Conservation (phyloP, 805 yeast species). For the Kregervanrija pseudodelftensis region DNA sequence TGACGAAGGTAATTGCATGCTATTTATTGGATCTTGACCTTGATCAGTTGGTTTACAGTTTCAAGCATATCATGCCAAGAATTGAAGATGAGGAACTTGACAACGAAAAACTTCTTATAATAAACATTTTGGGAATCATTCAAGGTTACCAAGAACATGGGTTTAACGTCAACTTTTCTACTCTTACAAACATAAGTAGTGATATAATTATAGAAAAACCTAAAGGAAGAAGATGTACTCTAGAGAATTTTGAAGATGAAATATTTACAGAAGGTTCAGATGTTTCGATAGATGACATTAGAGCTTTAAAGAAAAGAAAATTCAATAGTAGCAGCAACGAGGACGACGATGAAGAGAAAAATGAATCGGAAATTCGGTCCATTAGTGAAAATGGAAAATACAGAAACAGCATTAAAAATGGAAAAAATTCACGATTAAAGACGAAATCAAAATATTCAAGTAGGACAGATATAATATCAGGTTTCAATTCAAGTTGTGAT, state of each 20-base stretch:
- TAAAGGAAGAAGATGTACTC: too few relatives aligned
- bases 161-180: constrained; percentile 9
- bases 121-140: constrained; percentile 12
- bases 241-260: too few relatives aligned
- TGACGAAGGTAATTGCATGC: constrained; percentile 11
- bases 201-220: too few relatives aligned
- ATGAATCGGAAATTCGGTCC: neutral
- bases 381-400: neutral
- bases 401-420: too few relatives aligned
- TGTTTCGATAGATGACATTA: too few relatives aligned
- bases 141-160: constrained; percentile 18
- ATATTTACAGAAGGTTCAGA: too few relatives aligned
- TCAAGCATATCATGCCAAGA: constrained; percentile 15
- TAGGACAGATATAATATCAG: too few relatives aligned
- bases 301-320: too few relatives aligned
- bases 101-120: constrained; percentile 13
- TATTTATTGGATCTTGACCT: constrained; percentile 11
- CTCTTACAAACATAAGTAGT: neutral
- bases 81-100: constrained; percentile 18
- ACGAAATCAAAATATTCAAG: too few relatives aligned
- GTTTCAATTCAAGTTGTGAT: too few relatives aligned
- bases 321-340: neutral
- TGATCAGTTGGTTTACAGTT: constrained; percentile 11
- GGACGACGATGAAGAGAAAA: neutral
- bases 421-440: too few relatives aligned